Evolutionary conservation across 2,329 filamentous ascomycete species (phyloP), one percentile per base, ranked within the genome.

Genomic region (Aspergillus versicolor): DNA sequence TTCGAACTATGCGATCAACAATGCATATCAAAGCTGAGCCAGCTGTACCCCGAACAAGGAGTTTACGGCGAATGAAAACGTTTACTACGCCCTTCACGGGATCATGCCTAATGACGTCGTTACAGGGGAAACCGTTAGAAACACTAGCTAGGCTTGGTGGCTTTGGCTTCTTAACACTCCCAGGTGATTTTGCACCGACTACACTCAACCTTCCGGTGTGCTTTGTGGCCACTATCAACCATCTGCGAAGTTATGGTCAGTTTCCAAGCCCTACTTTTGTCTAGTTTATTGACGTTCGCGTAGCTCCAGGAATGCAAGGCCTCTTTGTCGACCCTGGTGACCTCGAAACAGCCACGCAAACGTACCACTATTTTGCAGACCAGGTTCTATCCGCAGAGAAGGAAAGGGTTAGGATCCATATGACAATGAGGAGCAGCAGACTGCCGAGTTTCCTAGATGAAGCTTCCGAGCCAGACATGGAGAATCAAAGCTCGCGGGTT

Each of bases 61-160:
- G 61, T 15, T 53, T 77, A 40, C 72, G 74, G 38, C 73, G 73
- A 34, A 75, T 73, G 51, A 77, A 70, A 61, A 77, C 75, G 15
- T 69, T 77, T 51, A 70, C 69, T 5, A 69, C 65, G 42, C 56
- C 77, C 8, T 54, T 66, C 6, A 59, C 55, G 54, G 68, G 66
- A 22, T 58, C 64, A 11, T 58, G 61, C 45, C 63, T 64, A 6
- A 71, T 75, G 63, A 67, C 67, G 42, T 69, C 70, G 11, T 58
- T 79, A 51, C 68, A 61, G 45, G 74, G 71, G n/a, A 73, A 63
- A 46, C 62, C 67, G 12, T 43, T 79, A 15, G 76, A 78, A 50
- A 70, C 67, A n/a, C 65, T 79, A 19, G 68, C 74, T 45, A 74
- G 74, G 12, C 67, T 80, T 22, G 77, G 77, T 47, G 77, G 77